phyloP scores from a whole-genome alignment of 441 rosid genomes.

The Raphanus hybrid region DNA sequence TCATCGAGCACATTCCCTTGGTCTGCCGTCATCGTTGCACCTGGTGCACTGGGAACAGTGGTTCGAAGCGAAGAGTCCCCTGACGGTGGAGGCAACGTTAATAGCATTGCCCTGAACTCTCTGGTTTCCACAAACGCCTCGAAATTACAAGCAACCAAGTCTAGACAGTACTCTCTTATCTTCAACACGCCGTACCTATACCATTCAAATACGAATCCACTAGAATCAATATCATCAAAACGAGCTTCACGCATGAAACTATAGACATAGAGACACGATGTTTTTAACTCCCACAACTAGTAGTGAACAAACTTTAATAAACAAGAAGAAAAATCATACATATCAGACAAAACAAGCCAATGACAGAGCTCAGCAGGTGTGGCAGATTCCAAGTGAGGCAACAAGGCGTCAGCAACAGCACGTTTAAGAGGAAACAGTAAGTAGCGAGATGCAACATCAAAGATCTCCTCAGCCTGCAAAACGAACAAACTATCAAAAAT shows the following conservation, averaged over 20 bases:
- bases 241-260: not conserved
- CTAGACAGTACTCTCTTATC: slow-evolving; percentile 88
- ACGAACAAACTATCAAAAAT: slow-evolving; percentile 18
- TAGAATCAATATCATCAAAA: not conserved
- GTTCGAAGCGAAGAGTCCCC: slow-evolving; percentile 93
- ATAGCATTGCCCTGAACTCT: slow-evolving; percentile 88
- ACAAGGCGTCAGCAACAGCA: slow-evolving; percentile 88
- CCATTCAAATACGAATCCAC: slow-evolving; percentile 22
- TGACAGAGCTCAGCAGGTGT: slow-evolving; percentile 87
- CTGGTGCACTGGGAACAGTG: slow-evolving; percentile 91
- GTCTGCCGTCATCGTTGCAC: slow-evolving; percentile 67
- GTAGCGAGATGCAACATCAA: slow-evolving; percentile 97
- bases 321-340: slow-evolving; percentile 52
- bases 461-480: slow-evolving; percentile 89
- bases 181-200: slow-evolving; percentile 91
- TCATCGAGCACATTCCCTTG: slow-evolving; percentile 93
- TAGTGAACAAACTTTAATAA: not conserved
- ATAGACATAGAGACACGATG: slow-evolving; percentile 6
- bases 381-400: slow-evolving; percentile 83
- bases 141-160: slow-evolving; percentile 79
- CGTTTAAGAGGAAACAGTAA: slow-evolving; percentile 92
- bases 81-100: slow-evolving; percentile 92
- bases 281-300: not conserved
- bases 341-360: slow-evolving; percentile 88
- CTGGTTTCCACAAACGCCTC: slow-evolving; percentile 85